Evolutionary conservation across 371 early-diverging fungal species (phyloP).

Genomic region (Mortierella sp.): DNA sequence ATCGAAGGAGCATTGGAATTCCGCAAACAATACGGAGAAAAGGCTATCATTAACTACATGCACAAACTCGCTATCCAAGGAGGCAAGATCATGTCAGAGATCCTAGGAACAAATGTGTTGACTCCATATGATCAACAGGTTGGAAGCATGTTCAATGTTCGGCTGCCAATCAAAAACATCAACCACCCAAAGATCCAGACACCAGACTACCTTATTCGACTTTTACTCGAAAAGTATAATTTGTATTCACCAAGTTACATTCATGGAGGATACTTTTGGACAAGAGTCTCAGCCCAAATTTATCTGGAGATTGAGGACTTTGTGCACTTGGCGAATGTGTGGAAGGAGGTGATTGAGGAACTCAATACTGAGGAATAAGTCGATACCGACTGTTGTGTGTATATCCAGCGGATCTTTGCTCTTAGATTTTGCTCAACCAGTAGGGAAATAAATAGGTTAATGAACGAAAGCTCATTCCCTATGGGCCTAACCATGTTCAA

Average conservation of each 20-base stretch:
- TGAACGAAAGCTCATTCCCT: too few species aligned
- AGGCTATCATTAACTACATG: conserved; percentile 66
- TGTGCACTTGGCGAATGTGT: conserved; percentile 58
- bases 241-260: conserved; percentile 60
- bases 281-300: conserved; percentile 72
- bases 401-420: too few species aligned
- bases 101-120: conserved; percentile 71
- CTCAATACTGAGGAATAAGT: conserved; percentile 42
- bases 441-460: too few species aligned
- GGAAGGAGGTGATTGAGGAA: conserved; percentile 57
- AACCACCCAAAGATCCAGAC: conserved; percentile 32
- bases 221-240: conserved; percentile 60
- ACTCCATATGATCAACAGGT: conserved; percentile 61
- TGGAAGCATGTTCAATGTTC: conserved; percentile 72
- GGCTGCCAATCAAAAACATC: conserved; percentile 61
- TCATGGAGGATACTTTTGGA: conserved; percentile 63
- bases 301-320: conserved; percentile 71
- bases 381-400: too few species aligned
- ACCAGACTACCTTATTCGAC: conserved; percentile 49
- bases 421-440: too few species aligned
- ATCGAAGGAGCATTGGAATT: conserved; percentile 65
- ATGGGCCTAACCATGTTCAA: background rate
- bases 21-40: conserved; percentile 68
- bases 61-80: conserved; percentile 69
- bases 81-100: conserved; percentile 67